Conservation (phyloP, 805 yeast species). For the Ascoidea asiatica region DNA sequence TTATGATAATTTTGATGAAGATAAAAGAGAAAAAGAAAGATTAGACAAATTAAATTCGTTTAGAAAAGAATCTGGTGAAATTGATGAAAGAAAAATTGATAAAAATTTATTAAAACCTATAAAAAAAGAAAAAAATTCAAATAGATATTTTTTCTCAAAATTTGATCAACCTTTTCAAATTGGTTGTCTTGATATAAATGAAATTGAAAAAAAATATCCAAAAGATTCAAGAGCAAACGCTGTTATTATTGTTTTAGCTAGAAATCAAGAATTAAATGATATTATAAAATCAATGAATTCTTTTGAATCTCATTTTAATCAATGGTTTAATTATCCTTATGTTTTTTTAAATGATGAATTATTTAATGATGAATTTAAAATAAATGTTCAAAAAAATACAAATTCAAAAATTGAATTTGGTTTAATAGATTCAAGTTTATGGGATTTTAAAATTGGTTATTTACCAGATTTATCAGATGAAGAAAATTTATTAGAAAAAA, state of each 20-base stretch:
- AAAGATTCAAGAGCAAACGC: conserved; percentile 70
- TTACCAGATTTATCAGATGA: too few relatives aligned
- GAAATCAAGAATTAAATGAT: conserved; percentile 71
- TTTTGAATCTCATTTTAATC: conserved; percentile 79
- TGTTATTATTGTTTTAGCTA: conserved; percentile 68
- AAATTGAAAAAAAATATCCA: background rate
- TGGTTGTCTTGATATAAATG: conserved; percentile 10
- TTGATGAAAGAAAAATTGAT: too few relatives aligned
- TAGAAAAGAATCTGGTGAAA: conserved; percentile 3
- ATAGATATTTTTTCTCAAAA: conserved; percentile 7
- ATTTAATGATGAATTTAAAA: conserved; percentile 52
- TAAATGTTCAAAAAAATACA: conserved; percentile 36
- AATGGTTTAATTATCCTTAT: conserved; percentile 92
- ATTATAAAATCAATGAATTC: conserved; percentile 61
- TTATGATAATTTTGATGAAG: background rate
- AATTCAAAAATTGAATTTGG: conserved; percentile 64
- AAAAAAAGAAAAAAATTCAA: background rate
- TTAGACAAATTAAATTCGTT: conserved; percentile 7
- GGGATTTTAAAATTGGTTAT: conserved; percentile 68
- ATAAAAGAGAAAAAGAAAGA: conserved; percentile 5
- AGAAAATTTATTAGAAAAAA: conserved; percentile 19
- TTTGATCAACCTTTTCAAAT: conserved; percentile 11
- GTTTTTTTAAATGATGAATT: conserved; percentile 74
- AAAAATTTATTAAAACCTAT: too few relatives aligned
- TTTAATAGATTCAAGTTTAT: conserved; percentile 35